Evolutionary conservation across 768 basidiomycete species (phyloP), one percentile per base, ranked within the genome.

Genomic region (Coprinopsis sp.): DNA sequence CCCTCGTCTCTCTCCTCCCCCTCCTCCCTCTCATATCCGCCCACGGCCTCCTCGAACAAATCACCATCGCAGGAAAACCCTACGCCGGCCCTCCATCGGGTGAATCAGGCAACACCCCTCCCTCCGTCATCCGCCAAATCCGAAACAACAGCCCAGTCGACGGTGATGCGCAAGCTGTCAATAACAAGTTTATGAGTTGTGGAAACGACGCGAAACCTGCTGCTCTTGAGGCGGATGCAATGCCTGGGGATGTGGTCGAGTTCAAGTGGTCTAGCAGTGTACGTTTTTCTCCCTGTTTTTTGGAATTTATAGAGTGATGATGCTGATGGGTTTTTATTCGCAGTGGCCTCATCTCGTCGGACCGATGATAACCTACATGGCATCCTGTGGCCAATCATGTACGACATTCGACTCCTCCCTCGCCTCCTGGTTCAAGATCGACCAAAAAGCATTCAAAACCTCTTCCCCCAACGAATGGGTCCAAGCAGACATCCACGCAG

Each of bases 381-480:
- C 84, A 1, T 66, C 70, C 21, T 90, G 87, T 58, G 77, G 76
- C 0, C 64, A 25, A 68, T 71, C 0, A n/a, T n/a, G n/a, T 87
- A 85, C 62, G 72, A 74, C 57, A 63, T 85, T 81, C 63, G 68
- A 84, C 55, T 54, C 77, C 4, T 66, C 73, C 13, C 54, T 68
- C 19, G 81, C 82, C 10, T 69, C 78, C 56, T 89, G 82, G 83
- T 86, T 88, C 76, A 87, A 88, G 71, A 79, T 84, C 44, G 63
- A 73, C 23, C 71, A 83, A 55, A 65, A 68, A 1, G 79, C 76
- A 1, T 62, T 67, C 12, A 63, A 74, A 33, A 46, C 59, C 10
- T n/a, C n/a, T n/a, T n/a, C n/a, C n/a, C n/a, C n/a, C n/a, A n/a
- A n/a, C n/a, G n/a, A n/a, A n/a, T n/a, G n/a, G n/a, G n/a, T n/a